Evolutionary conservation across 495 filamentous ascomycete genomes (phyloP), one percentile per base, ranked within the genome.

Genomic region (Schizothecium vesticola): DNA sequence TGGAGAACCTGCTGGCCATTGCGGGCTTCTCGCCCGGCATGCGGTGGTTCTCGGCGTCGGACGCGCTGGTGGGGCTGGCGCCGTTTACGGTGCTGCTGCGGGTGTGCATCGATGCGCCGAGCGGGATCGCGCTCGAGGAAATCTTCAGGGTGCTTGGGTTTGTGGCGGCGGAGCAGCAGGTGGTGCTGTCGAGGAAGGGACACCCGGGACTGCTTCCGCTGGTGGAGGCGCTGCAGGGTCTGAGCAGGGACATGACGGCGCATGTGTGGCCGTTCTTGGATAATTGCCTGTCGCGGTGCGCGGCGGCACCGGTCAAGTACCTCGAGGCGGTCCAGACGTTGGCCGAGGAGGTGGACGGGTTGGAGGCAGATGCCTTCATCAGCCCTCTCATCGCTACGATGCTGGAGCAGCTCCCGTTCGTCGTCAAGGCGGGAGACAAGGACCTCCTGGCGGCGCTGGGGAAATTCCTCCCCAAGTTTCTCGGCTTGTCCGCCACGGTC

Each of bases 321-420:
- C 78, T 90, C 8, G 86, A 90, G 65, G 72, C 79, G 63, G 76
- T 82, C 16, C 74, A 83, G 36, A 79, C 80, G 43, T 67, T 77
- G 3, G 71, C 77, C 22, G 67, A 67, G 19, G 74, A 80, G 11
- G 70, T 74, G 0, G 67, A 76, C 24, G 57, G 68, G 43, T 56
- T 43, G 5, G 28, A 22, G 12, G 16, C 7, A 0, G 55, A 26
- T 12, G 64, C 71, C 19, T 26, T 71, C 43, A 69, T 75, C 23
- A 78, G 89, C 72, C 84, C 84, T 8, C 69, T 96, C 3, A 78
- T 86, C 19, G 79, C 91, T 62, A 85, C 85, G 6, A 82, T 96
- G 23, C 74, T 85, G 28, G 93, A 96, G 64, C 93, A 97, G 78
- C 87, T 92, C 83, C 87, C 87, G 1, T 96, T 90, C 71, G 80